Base-by-base conservation (phyloP, 257 asterid species). In the Avicennia marina region DNA sequence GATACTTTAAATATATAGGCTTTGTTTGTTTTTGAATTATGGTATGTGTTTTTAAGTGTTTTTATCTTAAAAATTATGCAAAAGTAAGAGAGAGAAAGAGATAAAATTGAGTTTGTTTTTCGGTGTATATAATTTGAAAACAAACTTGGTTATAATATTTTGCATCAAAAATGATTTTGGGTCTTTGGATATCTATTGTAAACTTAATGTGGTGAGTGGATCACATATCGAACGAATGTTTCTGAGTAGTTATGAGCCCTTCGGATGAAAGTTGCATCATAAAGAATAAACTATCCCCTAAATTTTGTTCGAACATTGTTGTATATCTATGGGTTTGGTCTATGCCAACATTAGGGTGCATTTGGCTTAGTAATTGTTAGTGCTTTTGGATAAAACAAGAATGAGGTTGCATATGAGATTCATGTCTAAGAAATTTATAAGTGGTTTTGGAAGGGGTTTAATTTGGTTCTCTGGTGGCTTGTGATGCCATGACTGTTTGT, bases 391-490 rank as follows among this genome's bases (percentile, higher is more conserved):
- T 36, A 18, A 29, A n/a, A n/a, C 25, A 24, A 44, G 56, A 44
- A 55, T 46, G 24, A 11, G 64, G 45, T 7, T 17, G 49, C 41
- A 27, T 40, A 11, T 47, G 29, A 10, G 17, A 16, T 39, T 34
- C n/a, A 9, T 56, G 15, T n/a, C 19, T 50, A n/a, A 16, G 42
- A 32, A 10, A 7, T 11, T 51, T 24, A 29, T n/a, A 25, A 13
- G 1, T n/a, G 49, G 17, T 33, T 17, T 15, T 25, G 16, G 7
- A 25, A 13, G 1, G 5, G 49, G 17, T 33, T 17, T 15, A 12
- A 48, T 13, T 41, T 26, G 44, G 45, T 51, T 40, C 53, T 18
- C n/a, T 19, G 41, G 55, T 43, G 62, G 62, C 42, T 44, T n/a
- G 24, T 7, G 16, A 22, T 21, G 31, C 16, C 38, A 40, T 56